Evolutionary conservation across 257 asterid genomes (phyloP), one percentile per base, ranked within the genome.

Genomic region (Marsdenia floribunda): DNA sequence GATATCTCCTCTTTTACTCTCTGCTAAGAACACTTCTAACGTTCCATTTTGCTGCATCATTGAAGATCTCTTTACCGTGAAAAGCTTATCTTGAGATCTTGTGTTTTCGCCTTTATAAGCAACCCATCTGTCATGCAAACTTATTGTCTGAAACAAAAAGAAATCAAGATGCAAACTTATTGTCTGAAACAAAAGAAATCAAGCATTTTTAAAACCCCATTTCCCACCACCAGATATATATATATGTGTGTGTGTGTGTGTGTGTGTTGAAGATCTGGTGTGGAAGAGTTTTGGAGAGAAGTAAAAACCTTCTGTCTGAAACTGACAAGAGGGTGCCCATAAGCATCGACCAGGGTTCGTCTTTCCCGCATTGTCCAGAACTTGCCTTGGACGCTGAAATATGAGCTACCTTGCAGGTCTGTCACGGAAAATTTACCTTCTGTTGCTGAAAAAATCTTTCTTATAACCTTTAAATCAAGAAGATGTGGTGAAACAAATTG

Each of bases 401-500:
- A 73, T 13, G 85, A 3, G 82, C 87, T 87, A 5, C 93, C 96
- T n/a, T 86, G 85, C 10, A 75, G 74, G 71, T 92, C 96, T 19
- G 93, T 85, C 3, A 90, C 86, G 2, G 79, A 89, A 52, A 90
- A 92, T 50, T 35, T 78, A 2, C 91, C 96, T 37, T 86, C 96
- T 3, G 86, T 46, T 7, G 46, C 52, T 7, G 33, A 38, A 40
- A 55, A 72, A 13, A 72, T 55, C 53, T 72, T 72, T 49, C 54
- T 72, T 6, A 12, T 53, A 55, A 54, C 13, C 67, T 42, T 55
- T 53, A 72, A 72, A 72, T 72, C 50, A 44, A 72, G 26, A 72
- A 52, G 67, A 53, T 37, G 47, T 37, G 4, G 35, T 33, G 75
- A 6, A 3, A 71, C 75, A 54, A 53, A 71, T 5, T 71, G 29